A percentile compares a stretch with the other conserved stretches of the same genome.
Evolutionary conservation across 31 red algal species (phyloP).

Genomic region (Porphyra umbilicalis): DNA sequence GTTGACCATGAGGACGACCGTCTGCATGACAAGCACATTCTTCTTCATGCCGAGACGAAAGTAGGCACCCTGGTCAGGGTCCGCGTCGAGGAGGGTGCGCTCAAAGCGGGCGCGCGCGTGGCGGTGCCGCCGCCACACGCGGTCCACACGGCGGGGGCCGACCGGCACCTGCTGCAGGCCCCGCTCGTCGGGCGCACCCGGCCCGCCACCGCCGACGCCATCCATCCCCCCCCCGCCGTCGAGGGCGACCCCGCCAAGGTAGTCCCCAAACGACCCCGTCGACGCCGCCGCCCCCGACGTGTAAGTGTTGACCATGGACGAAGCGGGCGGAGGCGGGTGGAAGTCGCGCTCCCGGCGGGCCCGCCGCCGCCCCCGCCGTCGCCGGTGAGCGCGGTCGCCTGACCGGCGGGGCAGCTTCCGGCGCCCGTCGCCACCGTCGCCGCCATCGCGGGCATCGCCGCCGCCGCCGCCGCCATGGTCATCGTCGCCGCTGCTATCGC

Average conservation of each 20-base stretch:
- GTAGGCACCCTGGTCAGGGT: neutral
- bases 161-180: neutral
- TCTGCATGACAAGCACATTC: constrained; percentile 63
- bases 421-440: neutral
- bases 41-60: constrained; percentile 28
- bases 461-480: neutral
- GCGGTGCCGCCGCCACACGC: neutral
- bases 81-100: neutral
- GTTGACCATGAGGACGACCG: constrained; percentile 47
- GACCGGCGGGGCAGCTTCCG: neutral
- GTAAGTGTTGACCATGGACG: neutral
- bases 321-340: neutral
- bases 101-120: neutral
- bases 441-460: neutral
- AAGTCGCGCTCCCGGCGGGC: neutral
- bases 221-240: neutral
- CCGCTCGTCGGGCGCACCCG: no score
- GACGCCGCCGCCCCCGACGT: neutral
- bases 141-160: neutral
- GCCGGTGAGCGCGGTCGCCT: neutral
- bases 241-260: neutral
- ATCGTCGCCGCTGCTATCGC: neutral
- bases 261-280: neutral
- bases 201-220: neutral
- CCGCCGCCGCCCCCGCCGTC: neutral